A percentile compares a stretch with the other conserved stretches of the same genome.
Evolutionary conservation across 345 rosid genomes (phyloP).

Genomic region (Isatis tinctoria): DNA sequence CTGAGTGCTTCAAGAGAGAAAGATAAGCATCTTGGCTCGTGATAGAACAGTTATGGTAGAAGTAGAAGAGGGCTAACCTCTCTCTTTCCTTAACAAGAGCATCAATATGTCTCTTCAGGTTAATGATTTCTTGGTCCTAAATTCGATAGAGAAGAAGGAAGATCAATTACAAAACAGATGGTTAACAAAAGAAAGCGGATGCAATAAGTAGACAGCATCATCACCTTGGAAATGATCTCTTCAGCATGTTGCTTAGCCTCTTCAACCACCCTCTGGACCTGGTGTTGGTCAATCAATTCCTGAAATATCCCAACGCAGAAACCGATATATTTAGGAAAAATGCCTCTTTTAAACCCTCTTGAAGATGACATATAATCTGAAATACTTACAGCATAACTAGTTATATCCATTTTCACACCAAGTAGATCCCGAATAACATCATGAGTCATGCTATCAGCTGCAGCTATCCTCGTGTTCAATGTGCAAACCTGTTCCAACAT

Average conservation of each 20-base stretch:
- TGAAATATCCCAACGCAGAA: constrained; percentile 31
- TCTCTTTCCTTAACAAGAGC: constrained; percentile 62
- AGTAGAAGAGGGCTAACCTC: constrained; percentile 45
- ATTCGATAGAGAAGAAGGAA: not conserved
- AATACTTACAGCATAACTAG: constrained; percentile 75
- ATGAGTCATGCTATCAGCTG: constrained; percentile 96
- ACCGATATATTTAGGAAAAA: not conserved
- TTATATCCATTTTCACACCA: constrained; percentile 81
- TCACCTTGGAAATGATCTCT: constrained; percentile 68
- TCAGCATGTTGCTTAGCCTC: constrained; percentile 63
- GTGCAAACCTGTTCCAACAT: constrained; percentile 52
- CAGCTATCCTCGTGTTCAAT: constrained; percentile 77
- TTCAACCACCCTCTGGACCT: constrained; percentile 62
- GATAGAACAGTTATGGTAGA: not conserved
- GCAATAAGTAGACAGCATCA: not conserved
- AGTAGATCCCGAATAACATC: constrained; percentile 93
- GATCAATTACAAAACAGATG: constrained; percentile 14
- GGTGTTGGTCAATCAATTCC: constrained; percentile 76
- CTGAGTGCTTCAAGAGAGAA: not conserved
- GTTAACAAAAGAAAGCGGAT: constrained; percentile 1
- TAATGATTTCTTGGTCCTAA: constrained; percentile 68
- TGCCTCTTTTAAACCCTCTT: not conserved
- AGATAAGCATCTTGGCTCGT: not conserved
- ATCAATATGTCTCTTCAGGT: constrained; percentile 49
- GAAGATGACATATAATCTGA: not conserved